Conservation (phyloP, 2,329 filamentous ascomycete species). For the Colletotrichum musae region DNA sequence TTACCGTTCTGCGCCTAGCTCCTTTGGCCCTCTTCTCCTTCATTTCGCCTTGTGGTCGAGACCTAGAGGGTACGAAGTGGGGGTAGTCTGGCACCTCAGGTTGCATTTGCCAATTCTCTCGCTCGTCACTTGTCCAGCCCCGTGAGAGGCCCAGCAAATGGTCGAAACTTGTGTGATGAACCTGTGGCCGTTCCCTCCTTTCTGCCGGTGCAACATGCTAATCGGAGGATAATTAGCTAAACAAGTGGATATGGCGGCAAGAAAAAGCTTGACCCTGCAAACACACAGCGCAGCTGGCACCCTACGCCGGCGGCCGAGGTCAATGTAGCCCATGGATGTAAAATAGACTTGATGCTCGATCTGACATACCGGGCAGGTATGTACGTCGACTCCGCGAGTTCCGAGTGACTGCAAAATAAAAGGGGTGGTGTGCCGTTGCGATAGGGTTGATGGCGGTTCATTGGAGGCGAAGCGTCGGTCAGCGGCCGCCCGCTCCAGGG, state of each 20-base stretch:
- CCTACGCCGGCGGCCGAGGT: background rate
- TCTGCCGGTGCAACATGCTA: conserved; percentile 18
- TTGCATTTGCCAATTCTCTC: conserved; percentile 26
- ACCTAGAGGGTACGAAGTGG: conserved; percentile 27
- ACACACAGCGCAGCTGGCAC: background rate
- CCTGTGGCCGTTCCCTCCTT: conserved; percentile 17
- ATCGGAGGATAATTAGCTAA: conserved; percentile 41
- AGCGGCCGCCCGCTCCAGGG: conserved; percentile 31
- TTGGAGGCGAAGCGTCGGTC: conserved; percentile 20
- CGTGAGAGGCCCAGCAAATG: background rate
- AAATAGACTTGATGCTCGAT: background rate
- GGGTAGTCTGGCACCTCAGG: conserved; percentile 11
- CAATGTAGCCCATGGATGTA: no score
- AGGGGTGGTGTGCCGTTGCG: background rate
- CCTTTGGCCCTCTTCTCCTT: conserved; percentile 11
- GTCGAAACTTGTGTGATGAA: background rate
- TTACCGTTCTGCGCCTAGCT: conserved; percentile 43
- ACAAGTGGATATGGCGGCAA: conserved; percentile 34
- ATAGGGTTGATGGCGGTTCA: conserved; percentile 6
- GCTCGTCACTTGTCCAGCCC: conserved; percentile 17
- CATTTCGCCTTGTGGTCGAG: conserved; percentile 14
- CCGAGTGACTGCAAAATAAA: background rate
- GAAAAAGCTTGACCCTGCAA: conserved; percentile 40
- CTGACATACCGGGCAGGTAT: background rate
- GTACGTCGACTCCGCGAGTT: conserved; percentile 11